Evolutionary conservation across 441 rosid genomes (phyloP), one percentile per base, ranked within the genome.

Genomic region (Croton laevigatus): DNA sequence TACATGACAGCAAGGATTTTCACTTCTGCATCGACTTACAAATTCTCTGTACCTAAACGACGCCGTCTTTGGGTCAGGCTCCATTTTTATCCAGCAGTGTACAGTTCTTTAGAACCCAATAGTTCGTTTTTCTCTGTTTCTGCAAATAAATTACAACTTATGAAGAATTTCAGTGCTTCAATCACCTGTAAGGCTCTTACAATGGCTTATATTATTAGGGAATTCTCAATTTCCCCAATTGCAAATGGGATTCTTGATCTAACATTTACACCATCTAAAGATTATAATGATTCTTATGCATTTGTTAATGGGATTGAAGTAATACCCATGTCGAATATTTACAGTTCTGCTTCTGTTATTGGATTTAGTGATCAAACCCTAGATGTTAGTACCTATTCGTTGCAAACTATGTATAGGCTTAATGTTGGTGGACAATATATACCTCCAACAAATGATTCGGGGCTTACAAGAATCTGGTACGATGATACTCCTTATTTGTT

Each of bases 1-100:
- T 93, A 88, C 74, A 87, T 89, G 97, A 80, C 85, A 2, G 90
- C 90, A 38, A 85, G 97, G 72, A 82, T 91, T 68, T 93, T 89
- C 75, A 79, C 82, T 11, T 75, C 88, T 20, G 81, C 75, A 0
- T 80, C 87, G 6, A 79, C 88, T 0, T 91, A 87, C 45, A 74
- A 73, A 37, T 84, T 91, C 60, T 75, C 93, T 0, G 79, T 88
- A 49, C 72, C 85, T 32, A 60, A 79, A 10, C 75, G 74, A 48
- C 62, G 71, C 17, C 88, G 97, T 12, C 75, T 80, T 65, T 75
- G 87, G 86, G 74, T 93, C 58, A 81, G 97, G 68, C 75, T 93
- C 51, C 87, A 93, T 80, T 93, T 93, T 62, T 91, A 89, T 62
- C 91, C 98, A 1, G 74, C 91, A 0, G 70, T 73, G 13, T 93